Conservation (phyloP, 1,284 basidiomycete genomes). For the Melampsora abietis-canadensis region DNA sequence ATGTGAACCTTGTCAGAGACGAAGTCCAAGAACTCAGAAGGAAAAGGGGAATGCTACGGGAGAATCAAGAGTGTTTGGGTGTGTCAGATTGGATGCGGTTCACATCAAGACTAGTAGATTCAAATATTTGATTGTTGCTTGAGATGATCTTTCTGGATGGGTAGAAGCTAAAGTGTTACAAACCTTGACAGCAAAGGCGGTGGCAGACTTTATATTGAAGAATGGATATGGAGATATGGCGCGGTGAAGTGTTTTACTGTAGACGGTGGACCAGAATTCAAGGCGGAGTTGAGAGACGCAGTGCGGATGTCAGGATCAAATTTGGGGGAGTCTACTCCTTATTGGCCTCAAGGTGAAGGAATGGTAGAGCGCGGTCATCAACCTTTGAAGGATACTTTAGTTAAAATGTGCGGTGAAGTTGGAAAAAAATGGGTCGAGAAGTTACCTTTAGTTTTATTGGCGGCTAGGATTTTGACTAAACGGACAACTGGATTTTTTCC, state of each 20-base stretch:
- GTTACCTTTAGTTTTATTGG: background rate
- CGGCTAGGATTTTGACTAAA: background rate
- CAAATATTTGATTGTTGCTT: slow-evolving; percentile 16
- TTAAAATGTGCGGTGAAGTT: background rate
- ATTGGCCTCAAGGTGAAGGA: slow-evolving; percentile 21
- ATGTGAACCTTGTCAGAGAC: slow-evolving; percentile 16
- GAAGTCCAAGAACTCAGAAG: background rate
- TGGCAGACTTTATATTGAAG: background rate
- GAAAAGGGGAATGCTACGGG: background rate
- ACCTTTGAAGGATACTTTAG: background rate
- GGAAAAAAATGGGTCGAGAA: background rate
- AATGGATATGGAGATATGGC: background rate
- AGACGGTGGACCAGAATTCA: slow-evolving; percentile 5
- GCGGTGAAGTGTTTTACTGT: background rate
- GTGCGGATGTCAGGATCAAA: background rate
- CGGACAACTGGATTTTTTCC: background rate
- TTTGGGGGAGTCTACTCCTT: background rate
- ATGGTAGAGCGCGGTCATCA: slow-evolving; percentile 21
- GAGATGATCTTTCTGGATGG: slow-evolving; percentile 22
- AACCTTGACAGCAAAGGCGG: background rate
- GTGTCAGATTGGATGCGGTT: background rate
- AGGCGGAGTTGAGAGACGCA: slow-evolving; percentile 4
- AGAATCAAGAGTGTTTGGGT: background rate
- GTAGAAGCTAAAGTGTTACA: slow-evolving; percentile 4
- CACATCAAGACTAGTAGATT: background rate